These are phyloP conservation scores for Tricholoma furcatifolium DNA, from an alignment of 768 basidiomycete species.

Conservation along the genomic window DNA sequence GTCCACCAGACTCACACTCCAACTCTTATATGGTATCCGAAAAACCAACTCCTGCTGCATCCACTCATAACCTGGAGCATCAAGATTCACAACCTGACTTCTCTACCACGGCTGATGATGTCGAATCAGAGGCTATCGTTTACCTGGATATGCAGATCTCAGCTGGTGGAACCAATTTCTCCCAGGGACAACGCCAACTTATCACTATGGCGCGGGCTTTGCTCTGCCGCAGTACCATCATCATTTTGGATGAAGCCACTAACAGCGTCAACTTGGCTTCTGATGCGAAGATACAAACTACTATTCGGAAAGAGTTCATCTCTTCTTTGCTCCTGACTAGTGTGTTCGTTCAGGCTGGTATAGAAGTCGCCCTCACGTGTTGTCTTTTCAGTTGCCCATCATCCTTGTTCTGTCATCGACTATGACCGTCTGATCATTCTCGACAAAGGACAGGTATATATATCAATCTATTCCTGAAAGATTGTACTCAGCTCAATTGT, in stretches of 20 bases:
- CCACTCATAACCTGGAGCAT: conserved; percentile 36
- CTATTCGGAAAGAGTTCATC: conserved; percentile 84
- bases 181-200: conserved; percentile 87
- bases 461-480: not conserved
- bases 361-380: not conserved
- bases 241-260: conserved; percentile 82
- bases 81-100: conserved; percentile 34
- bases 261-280: conserved; percentile 87
- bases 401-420: conserved; percentile 76
- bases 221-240: conserved; percentile 66
- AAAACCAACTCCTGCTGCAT: conserved; percentile 41
- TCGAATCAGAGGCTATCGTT: conserved; percentile 55
- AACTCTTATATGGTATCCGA: conserved; percentile 45
- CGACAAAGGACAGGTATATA: conserved; percentile 59
- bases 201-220: conserved; percentile 86
- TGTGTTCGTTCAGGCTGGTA: conserved; percentile 28
- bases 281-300: conserved; percentile 86
- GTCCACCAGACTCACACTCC: conserved; percentile 46
- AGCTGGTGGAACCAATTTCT: conserved; percentile 87
- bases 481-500: not conserved
- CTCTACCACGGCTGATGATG: conserved; percentile 48
- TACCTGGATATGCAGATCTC: conserved; percentile 79
- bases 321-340: conserved; percentile 72
- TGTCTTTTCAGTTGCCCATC: conserved; percentile 56
- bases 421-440: conserved; percentile 78